phyloP scores from a whole-genome alignment of 2,329 filamentous ascomycete species.

The Berkeleyomyces rouxiae region DNA sequence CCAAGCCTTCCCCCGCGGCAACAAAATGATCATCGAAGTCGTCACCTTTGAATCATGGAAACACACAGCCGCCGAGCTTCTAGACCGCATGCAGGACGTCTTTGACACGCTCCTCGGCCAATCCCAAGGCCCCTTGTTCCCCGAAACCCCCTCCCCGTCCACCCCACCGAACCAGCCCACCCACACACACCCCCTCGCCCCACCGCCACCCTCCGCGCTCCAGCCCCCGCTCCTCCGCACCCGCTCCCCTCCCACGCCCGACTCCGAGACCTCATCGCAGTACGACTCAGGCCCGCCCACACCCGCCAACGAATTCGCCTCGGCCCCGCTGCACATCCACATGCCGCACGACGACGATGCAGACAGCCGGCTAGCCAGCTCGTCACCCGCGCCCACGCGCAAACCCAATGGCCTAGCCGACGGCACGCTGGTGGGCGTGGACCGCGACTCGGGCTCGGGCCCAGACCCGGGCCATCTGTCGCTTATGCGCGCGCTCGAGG shows the following conservation, averaged over 20 bases:
- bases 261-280: conserved; percentile 1
- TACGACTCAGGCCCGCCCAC: conserved; percentile 6
- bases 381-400: neutral
- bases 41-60: conserved; percentile 42
- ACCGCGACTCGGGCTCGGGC: too few relatives aligned
- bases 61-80: conserved; percentile 31
- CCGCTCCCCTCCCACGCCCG: neutral
- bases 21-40: conserved; percentile 36
- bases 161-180: neutral
- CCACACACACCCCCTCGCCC: neutral
- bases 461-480: neutral
- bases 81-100: conserved; percentile 31
- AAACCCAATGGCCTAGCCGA: neutral
- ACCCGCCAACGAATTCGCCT: neutral
- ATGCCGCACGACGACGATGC: neutral
- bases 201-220: neutral
- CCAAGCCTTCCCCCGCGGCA: conserved; percentile 40
- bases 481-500: conserved; percentile 2
- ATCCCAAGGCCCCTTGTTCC: conserved; percentile 21
- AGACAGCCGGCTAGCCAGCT: neutral
- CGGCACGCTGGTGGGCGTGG: neutral
- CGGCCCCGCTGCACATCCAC: neutral
- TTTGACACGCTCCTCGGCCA: conserved; percentile 25
- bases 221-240: neutral
- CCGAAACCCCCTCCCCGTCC: neutral